Percentiles rank a stretch among this genome's conserved stretches.
phyloP scores from a whole-genome alignment of 805 yeast species.

The Maudiozyma barnettii region DNA sequence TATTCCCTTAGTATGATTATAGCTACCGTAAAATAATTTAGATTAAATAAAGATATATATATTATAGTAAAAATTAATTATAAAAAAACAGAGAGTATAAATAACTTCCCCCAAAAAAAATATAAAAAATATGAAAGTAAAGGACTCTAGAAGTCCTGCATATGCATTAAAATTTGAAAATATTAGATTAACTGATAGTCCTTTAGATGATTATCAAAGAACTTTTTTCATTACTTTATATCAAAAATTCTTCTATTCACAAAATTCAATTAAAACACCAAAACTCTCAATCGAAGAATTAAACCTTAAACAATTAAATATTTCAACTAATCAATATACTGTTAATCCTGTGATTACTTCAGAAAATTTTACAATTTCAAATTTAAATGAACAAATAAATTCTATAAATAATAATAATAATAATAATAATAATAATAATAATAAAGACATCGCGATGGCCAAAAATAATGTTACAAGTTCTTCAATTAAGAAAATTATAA shows the following conservation, averaged over 20 bases:
- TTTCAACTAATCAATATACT: no score
- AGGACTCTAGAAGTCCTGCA: no score
- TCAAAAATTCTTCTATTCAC: conserved; percentile 2
- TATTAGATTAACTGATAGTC: conserved; percentile 15
- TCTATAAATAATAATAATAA: background rate
- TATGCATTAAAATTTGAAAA: background rate
- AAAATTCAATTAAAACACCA: background rate
- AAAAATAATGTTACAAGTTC: background rate
- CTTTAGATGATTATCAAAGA: conserved; percentile 28
- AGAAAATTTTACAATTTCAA: conserved; percentile 17
- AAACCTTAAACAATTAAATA: conserved; percentile 2
- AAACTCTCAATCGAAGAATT: background rate
- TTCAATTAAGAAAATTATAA: background rate
- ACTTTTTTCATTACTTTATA: conserved; percentile 16
- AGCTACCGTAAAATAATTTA: no score
- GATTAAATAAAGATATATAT: no score
- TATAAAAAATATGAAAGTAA: no score
- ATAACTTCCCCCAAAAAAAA: no score
- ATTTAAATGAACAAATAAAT: conserved; percentile 10
- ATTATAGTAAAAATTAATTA: no score
- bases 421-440: background rate
- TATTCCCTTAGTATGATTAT: no score
- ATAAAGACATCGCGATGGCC: no score
- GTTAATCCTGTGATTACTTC: conserved; percentile 1
- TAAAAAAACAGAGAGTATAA: no score